Base-by-base conservation (phyloP, 805 yeast species). In the Suhomyces emberorum region DNA sequence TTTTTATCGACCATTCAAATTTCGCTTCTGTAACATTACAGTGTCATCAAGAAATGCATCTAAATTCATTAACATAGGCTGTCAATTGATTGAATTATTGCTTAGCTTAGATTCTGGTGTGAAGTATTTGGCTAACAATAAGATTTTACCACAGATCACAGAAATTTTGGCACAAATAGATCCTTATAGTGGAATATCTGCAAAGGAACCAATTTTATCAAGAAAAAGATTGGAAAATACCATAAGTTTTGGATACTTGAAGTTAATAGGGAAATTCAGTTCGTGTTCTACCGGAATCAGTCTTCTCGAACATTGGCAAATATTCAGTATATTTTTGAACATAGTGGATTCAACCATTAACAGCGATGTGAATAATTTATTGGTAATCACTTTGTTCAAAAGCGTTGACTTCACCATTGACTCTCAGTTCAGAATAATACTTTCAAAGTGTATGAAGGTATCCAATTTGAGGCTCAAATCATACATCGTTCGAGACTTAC, bases 1-100 rank as follows among this genome's bases (percentile, higher is more conserved):
- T 2, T 93, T 91, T 55, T 91, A 80, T 55, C 70, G 98, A 36
- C 98, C 99, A 0, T 83, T 89, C 63, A 89, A 95, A 59, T 79
- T 81, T 49, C 67, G 96, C 37, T 91, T 88, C 57, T 61, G 68
- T 31, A 59, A 58, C 17, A 44, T 63, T 7, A 43, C 57, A 5
- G 39, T 48, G 69, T 84, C 6, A 62, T 67, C 18, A 59, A 79
- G 30, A 63, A 75, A 40, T 67, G 67, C 81, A 16, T 71, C 69
- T 17, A 70, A 74, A 42, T 86, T 80, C 46, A 73, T 85, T 9
- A 72, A 69, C 34, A 81, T 84, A 3, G 98, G 96, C 0, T 77
- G 88, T 48, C 83, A 77, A 32, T 70, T 93, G 22, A 65, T 93
- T 46, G 79, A 74, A 41, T 72, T 83, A 30, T 62, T 91, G 6